phyloP scores from a whole-genome alignment of 768 basidiomycete genomes.

The Pleurotus eryngii region DNA sequence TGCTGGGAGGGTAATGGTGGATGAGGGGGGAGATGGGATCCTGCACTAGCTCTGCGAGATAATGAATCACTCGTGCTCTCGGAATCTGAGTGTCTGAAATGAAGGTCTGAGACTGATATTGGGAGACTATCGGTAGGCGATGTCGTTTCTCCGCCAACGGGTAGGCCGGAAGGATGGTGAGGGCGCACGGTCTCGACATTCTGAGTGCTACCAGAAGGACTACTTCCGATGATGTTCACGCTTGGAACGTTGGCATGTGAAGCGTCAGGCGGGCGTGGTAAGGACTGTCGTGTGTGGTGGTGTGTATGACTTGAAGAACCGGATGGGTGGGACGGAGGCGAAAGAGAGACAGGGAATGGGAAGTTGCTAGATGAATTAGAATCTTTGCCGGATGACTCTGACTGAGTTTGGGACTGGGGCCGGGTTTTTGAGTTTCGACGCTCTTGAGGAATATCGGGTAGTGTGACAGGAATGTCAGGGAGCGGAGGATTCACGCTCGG shows the following conservation, averaged over 20 bases:
- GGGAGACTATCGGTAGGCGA: constrained; percentile 60
- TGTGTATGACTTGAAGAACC: constrained; percentile 15
- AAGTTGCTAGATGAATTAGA: constrained; percentile 29
- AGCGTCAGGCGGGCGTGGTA: constrained; percentile 9
- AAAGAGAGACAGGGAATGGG: constrained; percentile 44
- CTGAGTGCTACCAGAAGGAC: constrained; percentile 13
- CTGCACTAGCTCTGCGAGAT: constrained; percentile 28
- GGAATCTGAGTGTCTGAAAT: constrained; percentile 42
- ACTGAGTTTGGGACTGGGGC: constrained; percentile 11
- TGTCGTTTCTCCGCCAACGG: constrained; percentile 22
- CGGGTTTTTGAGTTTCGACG: background rate
- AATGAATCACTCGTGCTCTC: constrained; percentile 21
- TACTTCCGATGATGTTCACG: constrained; percentile 6
- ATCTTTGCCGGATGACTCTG: constrained; percentile 14
- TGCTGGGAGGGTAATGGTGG: constrained; percentile 30
- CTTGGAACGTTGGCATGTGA: background rate
- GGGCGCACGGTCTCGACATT: constrained; percentile 21
- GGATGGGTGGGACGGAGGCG: constrained; percentile 34
- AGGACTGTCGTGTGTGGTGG: constrained; percentile 13
- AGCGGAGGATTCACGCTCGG: constrained; percentile 5
- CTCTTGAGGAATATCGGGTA: background rate
- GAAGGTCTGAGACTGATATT: constrained; percentile 50
- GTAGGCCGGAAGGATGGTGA: constrained; percentile 27
- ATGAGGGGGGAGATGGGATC: constrained; percentile 39
- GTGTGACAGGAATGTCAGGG: background rate